Base-by-base conservation (phyloP, 2,329 filamentous ascomycete genomes). In the Myriosclerotinia duriaeana region DNA sequence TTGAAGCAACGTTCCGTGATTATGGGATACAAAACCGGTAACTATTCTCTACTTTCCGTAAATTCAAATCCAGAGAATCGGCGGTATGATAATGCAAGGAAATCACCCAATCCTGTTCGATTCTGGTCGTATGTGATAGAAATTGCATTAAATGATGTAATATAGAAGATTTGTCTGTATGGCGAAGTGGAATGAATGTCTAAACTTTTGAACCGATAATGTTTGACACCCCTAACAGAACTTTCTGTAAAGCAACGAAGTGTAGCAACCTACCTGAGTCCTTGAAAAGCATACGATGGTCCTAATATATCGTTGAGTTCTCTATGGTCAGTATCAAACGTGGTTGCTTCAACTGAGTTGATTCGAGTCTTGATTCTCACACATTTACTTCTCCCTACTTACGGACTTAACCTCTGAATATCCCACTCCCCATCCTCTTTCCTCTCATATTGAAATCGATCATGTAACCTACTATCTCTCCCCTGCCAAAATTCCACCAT, bases 401-500 rank as follows among this genome's bases (percentile, higher is more conserved):
- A 93, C 22, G 91, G 91, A 75, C 90, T 93, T 77, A 93, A 77
- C 73, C 91, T 87, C 73, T 92, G 84, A 72, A 95, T 79, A 74
- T 79, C 84, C 90, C 90, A 93, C 72, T 78, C 79, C 4, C 78
- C 80, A 14, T 72, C 78, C 63, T 80, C 81, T 60, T 85, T 83
- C 76, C 85, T 87, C 66, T 87, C 86, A 79, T 97, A 98, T 69
- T 88, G 85, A 77, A 99, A 98, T 34, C 95, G 89, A 82, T 99
- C 95, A 79, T 99, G 95, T 78, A 99, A 80, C 68, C 95, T 84
- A 79, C 89, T 97, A 76, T 92, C 85, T 73, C 95, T 85, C 3
- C 95, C 95, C 82, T 97, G 93, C 87, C 95, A 99, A 77, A 99
- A 99, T 83, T 99, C 95, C 59, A 99, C 84, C 73, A 87, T 86